phyloP scores from a whole-genome alignment of 164 flowering plant genomes.

The Magnolia kwangsiensis region DNA sequence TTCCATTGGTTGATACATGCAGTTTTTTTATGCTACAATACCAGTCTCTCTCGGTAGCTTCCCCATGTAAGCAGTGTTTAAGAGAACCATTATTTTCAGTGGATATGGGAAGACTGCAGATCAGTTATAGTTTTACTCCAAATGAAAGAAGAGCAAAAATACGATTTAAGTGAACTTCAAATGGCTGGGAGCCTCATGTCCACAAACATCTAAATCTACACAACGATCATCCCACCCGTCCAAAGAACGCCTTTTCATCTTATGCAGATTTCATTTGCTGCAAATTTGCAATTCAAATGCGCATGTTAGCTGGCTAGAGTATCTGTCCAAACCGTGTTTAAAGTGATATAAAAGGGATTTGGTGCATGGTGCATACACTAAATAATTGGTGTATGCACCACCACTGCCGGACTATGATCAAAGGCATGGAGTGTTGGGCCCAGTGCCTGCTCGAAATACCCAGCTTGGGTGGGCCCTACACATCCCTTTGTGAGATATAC shows the following conservation, averaged over 20 bases:
- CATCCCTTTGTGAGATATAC: not conserved
- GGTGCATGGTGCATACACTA: not conserved
- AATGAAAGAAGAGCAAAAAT: not conserved
- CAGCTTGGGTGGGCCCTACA: not conserved
- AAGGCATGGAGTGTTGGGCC: not conserved
- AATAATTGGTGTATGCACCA: no score
- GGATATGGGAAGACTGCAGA: not conserved
- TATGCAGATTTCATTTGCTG: slow-evolving; percentile 67
- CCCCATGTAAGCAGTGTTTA: not conserved
- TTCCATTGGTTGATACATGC: not conserved
- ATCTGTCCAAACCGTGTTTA: not conserved
- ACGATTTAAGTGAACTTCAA: not conserved
- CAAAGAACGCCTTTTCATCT: slow-evolving; percentile 17
- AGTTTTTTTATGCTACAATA: not conserved
- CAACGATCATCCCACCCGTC: not conserved
- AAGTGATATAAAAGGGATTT: not conserved
- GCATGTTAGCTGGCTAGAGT: not conserved
- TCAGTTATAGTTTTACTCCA: not conserved
- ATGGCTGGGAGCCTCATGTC: not conserved
- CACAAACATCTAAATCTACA: not conserved
- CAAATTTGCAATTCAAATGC: slow-evolving; percentile 10
- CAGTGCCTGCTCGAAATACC: not conserved
- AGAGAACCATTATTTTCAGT: not conserved
- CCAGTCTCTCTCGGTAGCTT: not conserved
- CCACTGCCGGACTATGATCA: no score